Base-by-base conservation (phyloP, 345 rosid genomes). In the Corchorus olitorius region DNA sequence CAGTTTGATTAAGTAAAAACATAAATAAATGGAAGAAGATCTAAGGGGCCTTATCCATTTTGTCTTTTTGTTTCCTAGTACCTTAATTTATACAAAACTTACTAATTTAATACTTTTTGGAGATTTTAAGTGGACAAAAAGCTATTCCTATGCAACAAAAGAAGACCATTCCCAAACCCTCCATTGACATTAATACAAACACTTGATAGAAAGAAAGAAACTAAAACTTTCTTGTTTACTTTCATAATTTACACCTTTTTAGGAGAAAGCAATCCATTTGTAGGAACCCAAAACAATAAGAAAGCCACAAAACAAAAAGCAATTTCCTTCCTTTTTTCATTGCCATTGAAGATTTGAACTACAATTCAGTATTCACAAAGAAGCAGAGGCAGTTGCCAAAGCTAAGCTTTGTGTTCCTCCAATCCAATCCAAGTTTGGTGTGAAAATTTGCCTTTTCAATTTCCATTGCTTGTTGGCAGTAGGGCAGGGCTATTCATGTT, bases 241-340 rank as follows among this genome's bases (percentile, higher is more conserved):
- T 90, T 93, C 98, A 84, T 81, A 93, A 89, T 93, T 93, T 20
- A 93, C 92, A 65, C 98, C 98, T 89, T 91, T 89, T 91, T 87
- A 46, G 97, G 83, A 69, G 97, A 90, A 78, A 93, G 87, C 89
- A 91, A 79, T 50, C 91, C 97, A 72, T 80, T 76, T 27, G 82
- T 88, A 79, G 85, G 76, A 56, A 52, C 61, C 77, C 83, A 79
- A 84, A 89, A 78, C 86, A 81, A 91, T 19, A 91, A 74, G 14
- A 88, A 79, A 52, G 62, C 75, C 75, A 86, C 43, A 66, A 88
- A 69, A 78, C 16, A 77, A 60, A 82, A 33, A 27, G 67, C 70
- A 73, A 65, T 75, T 61, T 65, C 85, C 79, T 81, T 76, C 72
- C 79, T 75, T 43, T 75, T 43, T 69, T 54, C 78, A 73, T 73